Evolutionary conservation across 345 rosid genomes (phyloP), one percentile per base, ranked within the genome.

Genomic region (Geranium rotundifolium): DNA sequence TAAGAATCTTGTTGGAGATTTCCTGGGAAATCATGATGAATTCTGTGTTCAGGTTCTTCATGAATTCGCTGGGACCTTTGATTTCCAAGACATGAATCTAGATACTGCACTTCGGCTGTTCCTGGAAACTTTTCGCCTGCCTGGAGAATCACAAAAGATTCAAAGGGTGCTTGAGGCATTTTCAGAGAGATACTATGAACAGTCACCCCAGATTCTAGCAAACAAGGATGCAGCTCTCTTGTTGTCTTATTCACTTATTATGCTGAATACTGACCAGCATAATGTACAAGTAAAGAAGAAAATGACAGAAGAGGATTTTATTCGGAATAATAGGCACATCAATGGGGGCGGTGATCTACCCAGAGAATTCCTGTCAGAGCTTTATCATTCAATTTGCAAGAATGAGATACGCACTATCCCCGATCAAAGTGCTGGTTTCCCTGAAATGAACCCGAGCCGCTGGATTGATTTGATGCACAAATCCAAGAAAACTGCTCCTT

Each of bases 401-500:
- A 90, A 95, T 78, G 99, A 95, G 84, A 90, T 95, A 68, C 95
- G 97, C 67, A 95, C 95, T 27, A 85, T 84, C 68, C 96, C 99
- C 63, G 97, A 95, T 61, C 97, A 90, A 73, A 95, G 96, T 75
- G 76, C 76, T 73, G 92, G 88, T 69, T 90, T 76, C 73, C 90
- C 92, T 67, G 99, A 90, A 68, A 90, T 93, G 99, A 93, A 79
- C 61, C 97, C 95, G n/a, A 93, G 99, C 69, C 99, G 96, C 65
- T 93, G 99, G 99, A 93, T 88, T 69, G 97, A 93, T 79, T 78
- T 93, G 74, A 83, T 93, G 96, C 97, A 83, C 81, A 93, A 90
- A 74, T 90, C 95, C 63, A 88, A 77, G 83, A 90, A 88, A 85
- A 85, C 96, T 29, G 84, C 99, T 58, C 96, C 97, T 1, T 90